Base-by-base conservation (phyloP, 306 rosid species). In the Ormosia semicastrata region DNA sequence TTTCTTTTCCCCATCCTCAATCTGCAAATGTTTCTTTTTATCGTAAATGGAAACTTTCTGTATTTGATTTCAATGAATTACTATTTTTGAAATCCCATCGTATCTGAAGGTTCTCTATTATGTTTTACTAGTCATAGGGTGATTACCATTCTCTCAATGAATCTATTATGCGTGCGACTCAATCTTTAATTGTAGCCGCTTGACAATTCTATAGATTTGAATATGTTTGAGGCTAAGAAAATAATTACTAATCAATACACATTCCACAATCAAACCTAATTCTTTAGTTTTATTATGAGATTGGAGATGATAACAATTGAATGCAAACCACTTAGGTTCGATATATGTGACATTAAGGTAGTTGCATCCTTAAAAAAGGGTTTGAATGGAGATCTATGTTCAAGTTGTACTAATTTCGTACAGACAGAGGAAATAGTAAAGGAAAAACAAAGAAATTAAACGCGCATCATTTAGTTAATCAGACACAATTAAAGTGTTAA, bases 131-230 rank as follows among this genome's bases (percentile, higher is more conserved):
- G 9, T 5, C 2, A 40, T 5, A 41, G 3, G 14, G 24, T 54
- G 29, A 67, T 78, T 68, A 50, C 58, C 17, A 75, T 69, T 80
- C 65, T 83, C 50, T 39, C 44, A 33, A 17, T 18, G 41, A 72
- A 78, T 83, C 71, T 77, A 79, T 53, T 70, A 71, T 66, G 87
- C 58, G 76, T 44, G 76, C 56, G 41, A 46, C 64, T 84, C 41
- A 73, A 78, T 78, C 62, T 78, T 72, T 15, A 43, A 66, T 56
- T 41, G 12, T 65, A 50, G 39, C 67, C 49, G 40, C 75, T 62
- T 77, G 52, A 41, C 10, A 37, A 52, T 64, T 49, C 37, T 15
- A 30, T 77, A 43, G 14, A 5, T 52, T 49, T 64, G 37, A 49
- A 64, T 49, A 76, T 49, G 44, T 76, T 36, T 3, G 50, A 39